Conservation (phyloP, 768 basidiomycete species). For the Suillus bovinus region DNA sequence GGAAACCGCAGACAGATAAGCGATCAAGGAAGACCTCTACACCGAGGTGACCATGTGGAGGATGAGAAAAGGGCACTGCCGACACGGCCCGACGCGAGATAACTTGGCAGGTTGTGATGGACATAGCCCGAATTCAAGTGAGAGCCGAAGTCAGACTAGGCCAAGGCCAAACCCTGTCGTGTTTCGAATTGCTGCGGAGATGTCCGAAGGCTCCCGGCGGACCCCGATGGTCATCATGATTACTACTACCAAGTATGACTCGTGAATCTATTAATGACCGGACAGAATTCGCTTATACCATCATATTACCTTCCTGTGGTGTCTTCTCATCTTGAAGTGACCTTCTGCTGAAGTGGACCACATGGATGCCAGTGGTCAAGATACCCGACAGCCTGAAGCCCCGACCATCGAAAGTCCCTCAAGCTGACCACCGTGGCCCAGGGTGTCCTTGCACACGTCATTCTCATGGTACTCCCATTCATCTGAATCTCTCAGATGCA, state of each 20-base stretch:
- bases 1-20: not conserved
- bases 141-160: not conserved
- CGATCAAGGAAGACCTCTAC: not conserved
- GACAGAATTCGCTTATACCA: not conserved
- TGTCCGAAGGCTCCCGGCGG: not conserved
- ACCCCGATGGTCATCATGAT: not conserved
- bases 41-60: not conserved
- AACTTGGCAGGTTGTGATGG: not conserved
- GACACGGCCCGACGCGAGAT: not conserved
- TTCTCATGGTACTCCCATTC: not conserved
- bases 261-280: no score
- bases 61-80: conserved; percentile 1
- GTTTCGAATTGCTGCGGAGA: not conserved
- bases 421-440: not conserved
- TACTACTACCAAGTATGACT: not conserved
- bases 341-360: not conserved
- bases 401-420: not conserved
- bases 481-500: no score
- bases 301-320: not conserved
- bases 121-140: not conserved
- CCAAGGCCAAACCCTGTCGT: not conserved
- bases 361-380: no score
- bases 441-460: not conserved
- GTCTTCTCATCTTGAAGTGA: not conserved
- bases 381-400: not conserved